Conservation (phyloP, 306 rosid genomes). For the Dalbergia cochinchinensis region DNA sequence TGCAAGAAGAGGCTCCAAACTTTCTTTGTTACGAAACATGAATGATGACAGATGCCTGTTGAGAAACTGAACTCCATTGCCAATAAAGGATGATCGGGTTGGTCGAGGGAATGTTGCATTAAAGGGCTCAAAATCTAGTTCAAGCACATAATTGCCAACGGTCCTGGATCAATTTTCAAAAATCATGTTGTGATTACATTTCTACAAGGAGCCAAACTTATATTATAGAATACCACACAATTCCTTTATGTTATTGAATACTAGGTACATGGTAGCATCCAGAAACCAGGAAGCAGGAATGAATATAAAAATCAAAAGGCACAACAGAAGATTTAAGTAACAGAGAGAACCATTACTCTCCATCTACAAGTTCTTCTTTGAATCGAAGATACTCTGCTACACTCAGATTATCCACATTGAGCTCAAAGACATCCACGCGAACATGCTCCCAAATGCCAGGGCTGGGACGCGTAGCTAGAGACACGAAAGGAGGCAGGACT, state of each 20-base stretch:
- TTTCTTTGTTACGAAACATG: constrained; percentile 76
- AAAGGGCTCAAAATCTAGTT: constrained; percentile 84
- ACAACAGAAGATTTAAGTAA: neutral
- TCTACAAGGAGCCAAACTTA: constrained; percentile 1
- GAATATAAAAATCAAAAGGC: neutral
- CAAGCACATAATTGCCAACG: constrained; percentile 57
- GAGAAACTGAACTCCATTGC: constrained; percentile 85
- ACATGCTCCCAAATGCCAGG: constrained; percentile 85
- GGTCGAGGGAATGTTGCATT: constrained; percentile 77
- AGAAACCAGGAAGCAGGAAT: neutral
- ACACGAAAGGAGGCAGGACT: constrained; percentile 76
- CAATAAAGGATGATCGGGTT: constrained; percentile 72
- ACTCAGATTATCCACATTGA: constrained; percentile 67
- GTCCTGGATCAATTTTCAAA: constrained; percentile 47
- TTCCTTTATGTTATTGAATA: neutral
- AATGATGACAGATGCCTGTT: constrained; percentile 79
- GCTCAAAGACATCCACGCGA: constrained; percentile 71
- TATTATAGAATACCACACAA: neutral
- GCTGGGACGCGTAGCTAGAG: constrained; percentile 75
- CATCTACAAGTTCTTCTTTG: constrained; percentile 80
- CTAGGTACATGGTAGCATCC: neutral
- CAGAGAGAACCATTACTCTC: constrained; percentile 53
- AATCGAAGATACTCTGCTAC: constrained; percentile 76
- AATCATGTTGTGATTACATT: constrained; percentile 1
- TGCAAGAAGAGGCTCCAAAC: constrained; percentile 71